Conservation (phyloP, 306 rosid genomes). For the Sesbania bispinosa region DNA sequence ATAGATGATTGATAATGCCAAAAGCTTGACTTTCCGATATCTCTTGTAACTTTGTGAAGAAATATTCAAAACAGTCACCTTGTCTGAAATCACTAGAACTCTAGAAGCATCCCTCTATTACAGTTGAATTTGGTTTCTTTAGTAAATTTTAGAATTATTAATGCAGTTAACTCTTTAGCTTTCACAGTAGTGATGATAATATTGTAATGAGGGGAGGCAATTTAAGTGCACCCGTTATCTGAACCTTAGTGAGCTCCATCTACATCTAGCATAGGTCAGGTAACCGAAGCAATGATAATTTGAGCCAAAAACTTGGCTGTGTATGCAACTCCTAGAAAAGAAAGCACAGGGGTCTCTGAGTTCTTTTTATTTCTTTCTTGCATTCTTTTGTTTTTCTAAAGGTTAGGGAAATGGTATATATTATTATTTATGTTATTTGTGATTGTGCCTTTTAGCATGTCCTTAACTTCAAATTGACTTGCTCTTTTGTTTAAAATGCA, state of each 20-base stretch:
- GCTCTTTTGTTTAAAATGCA: neutral
- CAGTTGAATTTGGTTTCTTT: neutral
- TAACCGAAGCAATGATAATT: neutral
- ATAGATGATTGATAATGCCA: neutral
- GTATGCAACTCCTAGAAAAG: neutral
- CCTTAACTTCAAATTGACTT: neutral
- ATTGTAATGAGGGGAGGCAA: neutral
- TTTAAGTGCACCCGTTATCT: neutral
- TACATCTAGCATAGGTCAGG: neutral
- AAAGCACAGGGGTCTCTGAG: neutral
- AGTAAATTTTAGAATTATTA: neutral
- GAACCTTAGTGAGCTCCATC: neutral
- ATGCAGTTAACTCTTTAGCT: neutral
- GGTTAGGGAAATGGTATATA: neutral
- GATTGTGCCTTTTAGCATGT: neutral
- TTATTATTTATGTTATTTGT: neutral
- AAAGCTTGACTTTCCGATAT: neutral
- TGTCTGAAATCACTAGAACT: neutral
- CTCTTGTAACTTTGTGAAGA: conserved; percentile 4
- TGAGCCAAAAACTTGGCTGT: neutral
- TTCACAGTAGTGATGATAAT: neutral
- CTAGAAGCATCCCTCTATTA: neutral
- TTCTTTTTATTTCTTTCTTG: neutral
- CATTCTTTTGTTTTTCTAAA: neutral
- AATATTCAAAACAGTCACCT: neutral